phyloP scores from a whole-genome alignment of 345 rosid species.

The Sisymbrium irio region DNA sequence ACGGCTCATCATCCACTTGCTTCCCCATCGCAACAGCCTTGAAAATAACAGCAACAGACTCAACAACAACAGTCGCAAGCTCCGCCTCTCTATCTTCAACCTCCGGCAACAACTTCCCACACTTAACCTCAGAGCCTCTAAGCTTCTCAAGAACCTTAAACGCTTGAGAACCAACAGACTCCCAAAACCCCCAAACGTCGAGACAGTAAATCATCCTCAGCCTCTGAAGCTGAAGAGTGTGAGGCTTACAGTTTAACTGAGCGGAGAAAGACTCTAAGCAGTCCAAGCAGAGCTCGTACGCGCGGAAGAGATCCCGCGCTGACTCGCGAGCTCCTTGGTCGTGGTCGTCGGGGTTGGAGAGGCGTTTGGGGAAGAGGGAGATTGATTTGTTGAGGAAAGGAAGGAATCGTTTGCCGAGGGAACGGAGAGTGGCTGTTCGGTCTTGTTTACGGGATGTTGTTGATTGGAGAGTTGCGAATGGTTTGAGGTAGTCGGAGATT shows the following conservation, averaged over 20 bases:
- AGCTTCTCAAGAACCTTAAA: constrained; percentile 53
- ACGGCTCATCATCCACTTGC: constrained; percentile 41
- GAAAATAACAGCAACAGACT: constrained; percentile 47
- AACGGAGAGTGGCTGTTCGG: constrained; percentile 40
- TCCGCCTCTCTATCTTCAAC: constrained; percentile 42
- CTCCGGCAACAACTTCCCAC: constrained; percentile 38
- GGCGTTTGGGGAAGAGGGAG: constrained; percentile 68
- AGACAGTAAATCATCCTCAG: constrained; percentile 50
- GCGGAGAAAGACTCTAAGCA: constrained; percentile 64
- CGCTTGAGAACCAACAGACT: constrained; percentile 45
- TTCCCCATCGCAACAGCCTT: constrained; percentile 49
- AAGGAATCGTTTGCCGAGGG: constrained; percentile 72
- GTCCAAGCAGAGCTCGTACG: constrained; percentile 58
- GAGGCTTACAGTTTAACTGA: constrained; percentile 66
- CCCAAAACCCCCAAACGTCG: constrained; percentile 50
- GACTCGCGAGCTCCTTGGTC: constrained; percentile 24
- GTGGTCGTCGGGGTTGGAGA: constrained; percentile 9
- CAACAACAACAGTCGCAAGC: constrained; percentile 52
- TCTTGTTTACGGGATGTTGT: constrained; percentile 30
- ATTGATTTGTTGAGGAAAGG: constrained; percentile 72
- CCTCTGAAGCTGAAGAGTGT: constrained; percentile 53
- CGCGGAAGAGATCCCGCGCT: constrained; percentile 42
- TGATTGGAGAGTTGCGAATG: constrained; percentile 39
- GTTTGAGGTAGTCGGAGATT: constrained; percentile 57
- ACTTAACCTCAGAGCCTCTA: constrained; percentile 29